Evolutionary conservation across 768 basidiomycete genomes (phyloP).

Genomic region (Paxillus involutus): DNA sequence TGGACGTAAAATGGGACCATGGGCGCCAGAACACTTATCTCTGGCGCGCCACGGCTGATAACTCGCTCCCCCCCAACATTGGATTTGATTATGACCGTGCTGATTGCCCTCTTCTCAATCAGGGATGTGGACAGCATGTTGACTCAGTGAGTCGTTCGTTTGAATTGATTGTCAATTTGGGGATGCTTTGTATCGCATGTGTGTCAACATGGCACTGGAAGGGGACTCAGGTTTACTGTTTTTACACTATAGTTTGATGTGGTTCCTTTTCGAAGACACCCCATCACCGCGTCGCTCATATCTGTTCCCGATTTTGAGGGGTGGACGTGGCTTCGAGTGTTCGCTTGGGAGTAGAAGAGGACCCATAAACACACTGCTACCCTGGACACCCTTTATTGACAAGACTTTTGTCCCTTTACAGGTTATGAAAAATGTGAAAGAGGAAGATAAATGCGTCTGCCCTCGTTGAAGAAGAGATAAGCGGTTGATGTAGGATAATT

Average conservation of each 20-base stretch:
- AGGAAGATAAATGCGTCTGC: constrained; percentile 49
- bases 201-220: constrained; percentile 1
- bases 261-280: constrained; percentile 37
- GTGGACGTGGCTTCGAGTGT: constrained; percentile 10
- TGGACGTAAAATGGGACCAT: constrained; percentile 10
- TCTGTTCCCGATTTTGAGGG: constrained; percentile 14
- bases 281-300: constrained; percentile 26
- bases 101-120: constrained; percentile 14
- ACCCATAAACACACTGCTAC: constrained; percentile 21
- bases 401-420: constrained; percentile 14
- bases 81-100: constrained; percentile 2
- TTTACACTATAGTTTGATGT: constrained; percentile 34
- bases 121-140: constrained; percentile 74
- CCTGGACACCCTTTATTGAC: constrained; percentile 28
- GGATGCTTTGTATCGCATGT: constrained; percentile 14
- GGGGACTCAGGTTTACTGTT: constrained; percentile 11
- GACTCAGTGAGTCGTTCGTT: constrained; percentile 49
- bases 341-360: constrained; percentile 22
- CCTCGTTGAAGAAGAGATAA: constrained; percentile 23
- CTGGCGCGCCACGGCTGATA: constrained; percentile 4
- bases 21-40: constrained; percentile 9
- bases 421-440: constrained; percentile 52
- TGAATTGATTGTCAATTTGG: constrained; percentile 13
- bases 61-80: neutral
- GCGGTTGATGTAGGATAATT: constrained; percentile 12